Base-by-base conservation (phyloP, 179 eudicot species). In the Patellifolia procumbens region DNA sequence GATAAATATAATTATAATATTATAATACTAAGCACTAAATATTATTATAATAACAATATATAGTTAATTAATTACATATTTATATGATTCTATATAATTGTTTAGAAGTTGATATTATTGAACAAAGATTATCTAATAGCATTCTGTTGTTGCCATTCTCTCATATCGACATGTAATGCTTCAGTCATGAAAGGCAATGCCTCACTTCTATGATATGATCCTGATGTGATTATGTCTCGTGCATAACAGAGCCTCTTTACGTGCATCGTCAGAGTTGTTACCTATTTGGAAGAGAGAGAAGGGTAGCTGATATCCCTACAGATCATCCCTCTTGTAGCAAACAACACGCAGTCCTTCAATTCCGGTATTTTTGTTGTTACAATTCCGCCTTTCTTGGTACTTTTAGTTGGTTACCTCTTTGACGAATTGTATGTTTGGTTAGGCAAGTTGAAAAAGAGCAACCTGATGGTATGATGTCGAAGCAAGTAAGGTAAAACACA, bases 301-400 rank as follows among this genome's bases (percentile, higher is more conserved):
- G 97, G 88, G 89, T 95, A 49, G 97, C 97, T 49, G 99, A 95
- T 46, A 90, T 95, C 79, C 99, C 97, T 2, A 93, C 97, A 17
- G 99, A 91, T 75, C 99, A 95, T 76, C 97, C 99, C 22, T 95
- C 99, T 60, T 93, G 99, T 86, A 95, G 99, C 87, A 95, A 95
- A 83, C 99, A 95, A 61, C 99, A 93, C 73, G 95, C 99, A 48
- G 97, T 95, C 76, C 97, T 95, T 75, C 97, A 93, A 77, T 95
- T 71, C 63, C 84, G 98, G 97, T 91, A 83, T 15, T 75, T 79
- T 70, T 35, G 67, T 71, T 61, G 62, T 22, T 19, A 60, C 45
- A 49, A 55, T 72, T 76, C 52, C 37, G 22, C 46, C 45, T 37
- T 34, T 16, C 9, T 51, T 67, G 32, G n/a, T n/a, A n/a, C n/a